Percentiles rank a stretch among this genome's conserved stretches.
Conservation (phyloP, 2,329 filamentous ascomycete species). For the Coniochaeta prunicola region DNA sequence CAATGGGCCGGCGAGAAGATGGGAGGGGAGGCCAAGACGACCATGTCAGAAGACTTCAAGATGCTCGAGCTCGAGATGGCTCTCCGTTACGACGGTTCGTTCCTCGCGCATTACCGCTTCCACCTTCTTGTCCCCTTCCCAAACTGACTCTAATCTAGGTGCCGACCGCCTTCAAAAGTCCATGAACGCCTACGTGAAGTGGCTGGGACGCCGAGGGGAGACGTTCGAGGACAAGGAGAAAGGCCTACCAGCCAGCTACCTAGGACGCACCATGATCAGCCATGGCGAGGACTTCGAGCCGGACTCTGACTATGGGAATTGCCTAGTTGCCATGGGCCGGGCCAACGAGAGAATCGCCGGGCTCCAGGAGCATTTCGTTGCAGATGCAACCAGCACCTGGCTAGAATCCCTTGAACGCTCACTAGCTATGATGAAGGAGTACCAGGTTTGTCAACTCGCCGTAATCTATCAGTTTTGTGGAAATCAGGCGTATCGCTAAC, state of each 20-base stretch:
- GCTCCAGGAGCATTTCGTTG: conserved; percentile 76
- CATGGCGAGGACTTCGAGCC: conserved; percentile 91
- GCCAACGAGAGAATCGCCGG: conserved; percentile 83
- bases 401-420: conserved; percentile 86
- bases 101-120: background rate
- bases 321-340: conserved; percentile 70
- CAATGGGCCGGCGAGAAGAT: conserved; percentile 98
- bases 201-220: conserved; percentile 76
- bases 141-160: conserved; percentile 43
- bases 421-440: conserved; percentile 93
- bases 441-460: conserved; percentile 59
- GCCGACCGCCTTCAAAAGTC: conserved; percentile 86
- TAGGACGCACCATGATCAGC: conserved; percentile 77
- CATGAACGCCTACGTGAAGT: conserved; percentile 82
- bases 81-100: conserved; percentile 75
- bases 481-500: background rate
- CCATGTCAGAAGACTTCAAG: conserved; percentile 85
- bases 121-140: conserved; percentile 1
- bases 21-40: conserved; percentile 83
- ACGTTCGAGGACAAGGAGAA: conserved; percentile 79
- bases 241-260: conserved; percentile 66
- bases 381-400: conserved; percentile 75
- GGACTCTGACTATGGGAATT: conserved; percentile 86
- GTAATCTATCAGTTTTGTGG: background rate
- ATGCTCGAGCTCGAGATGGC: conserved; percentile 84